Percentiles rank a stretch among this genome's conserved stretches.
These are phyloP conservation scores for Xerophyta viscosa DNA, from an alignment of 106 monocot species.

Conservation along the genomic window DNA sequence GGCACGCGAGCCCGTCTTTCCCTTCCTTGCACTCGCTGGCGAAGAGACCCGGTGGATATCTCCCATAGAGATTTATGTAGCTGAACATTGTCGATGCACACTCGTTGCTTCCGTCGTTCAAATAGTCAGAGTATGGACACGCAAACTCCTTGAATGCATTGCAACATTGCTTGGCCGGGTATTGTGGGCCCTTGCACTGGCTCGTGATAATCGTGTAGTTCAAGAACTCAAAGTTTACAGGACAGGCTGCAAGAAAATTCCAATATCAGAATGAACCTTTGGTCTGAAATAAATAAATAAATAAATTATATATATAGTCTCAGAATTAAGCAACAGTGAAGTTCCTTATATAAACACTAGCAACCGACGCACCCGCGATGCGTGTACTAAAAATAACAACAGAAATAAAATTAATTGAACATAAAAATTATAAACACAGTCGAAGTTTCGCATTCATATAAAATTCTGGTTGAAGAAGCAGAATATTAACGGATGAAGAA, in stretches of 20 bases:
- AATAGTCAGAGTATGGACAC: conserved; percentile 9
- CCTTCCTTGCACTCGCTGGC: conserved; percentile 21
- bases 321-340: too few relatives aligned
- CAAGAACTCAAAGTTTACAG: conserved; percentile 18
- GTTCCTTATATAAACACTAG: too few relatives aligned
- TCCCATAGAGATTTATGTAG: conserved; percentile 18
- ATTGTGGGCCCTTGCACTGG: conserved; percentile 32
- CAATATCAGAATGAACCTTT: neutral
- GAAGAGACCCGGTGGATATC: conserved; percentile 30
- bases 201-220: conserved; percentile 35
- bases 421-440: too few relatives aligned
- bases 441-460: too few relatives aligned
- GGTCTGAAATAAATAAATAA: neutral
- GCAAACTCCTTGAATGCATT: conserved; percentile 26
- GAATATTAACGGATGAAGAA: too few relatives aligned
- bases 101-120: conserved; percentile 20
- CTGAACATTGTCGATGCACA: conserved; percentile 23
- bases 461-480: too few relatives aligned
- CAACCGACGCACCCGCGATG: too few relatives aligned
- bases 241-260: conserved; percentile 14
- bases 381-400: too few relatives aligned
- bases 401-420: too few relatives aligned
- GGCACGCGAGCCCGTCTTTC: conserved; percentile 12
- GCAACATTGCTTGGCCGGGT: conserved; percentile 18
- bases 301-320: too few relatives aligned